Evolutionary conservation across 495 filamentous ascomycete species (phyloP).

Genomic region (Lophium mytilinum): DNA sequence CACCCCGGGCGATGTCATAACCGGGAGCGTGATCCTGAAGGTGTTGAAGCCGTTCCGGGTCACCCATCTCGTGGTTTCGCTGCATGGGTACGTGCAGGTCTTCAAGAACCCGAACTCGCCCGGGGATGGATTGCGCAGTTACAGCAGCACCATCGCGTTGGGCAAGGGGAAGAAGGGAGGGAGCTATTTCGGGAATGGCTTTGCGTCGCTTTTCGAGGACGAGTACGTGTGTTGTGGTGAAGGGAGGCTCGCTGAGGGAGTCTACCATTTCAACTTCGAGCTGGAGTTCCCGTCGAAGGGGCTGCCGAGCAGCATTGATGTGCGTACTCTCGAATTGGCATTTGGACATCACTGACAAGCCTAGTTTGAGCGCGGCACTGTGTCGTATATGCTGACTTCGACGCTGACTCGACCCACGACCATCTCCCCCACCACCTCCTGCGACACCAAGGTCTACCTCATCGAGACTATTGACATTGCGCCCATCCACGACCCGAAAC

Average conservation of each 20-base stretch:
- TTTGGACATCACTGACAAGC: slow-evolving; percentile 7
- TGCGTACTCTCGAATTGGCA: slow-evolving; percentile 40
- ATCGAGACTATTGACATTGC: slow-evolving; percentile 61
- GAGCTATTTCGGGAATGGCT: slow-evolving; percentile 74
- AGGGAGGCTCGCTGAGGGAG: slow-evolving; percentile 71
- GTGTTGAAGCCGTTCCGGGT: slow-evolving; percentile 75
- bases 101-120: slow-evolving; percentile 65
- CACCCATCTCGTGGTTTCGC: slow-evolving; percentile 79
- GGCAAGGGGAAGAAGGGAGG: slow-evolving; percentile 48
- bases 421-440: slow-evolving; percentile 68
- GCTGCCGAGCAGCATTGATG: slow-evolving; percentile 88
- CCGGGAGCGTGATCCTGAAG: slow-evolving; percentile 70
- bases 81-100: slow-evolving; percentile 85
- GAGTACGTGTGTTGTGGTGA: slow-evolving; percentile 86
- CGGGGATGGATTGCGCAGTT: slow-evolving; percentile 45
- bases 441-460: slow-evolving; percentile 70
- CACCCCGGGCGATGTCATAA: slow-evolving; percentile 55
- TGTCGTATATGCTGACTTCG: slow-evolving; percentile 81
- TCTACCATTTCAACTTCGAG: slow-evolving; percentile 91
- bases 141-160: slow-evolving; percentile 40
- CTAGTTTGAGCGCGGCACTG: slow-evolving; percentile 91
- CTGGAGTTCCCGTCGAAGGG: slow-evolving; percentile 68
- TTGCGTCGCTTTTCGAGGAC: slow-evolving; percentile 82
- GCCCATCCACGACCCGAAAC: slow-evolving; percentile 44
- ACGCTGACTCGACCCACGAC: slow-evolving; percentile 86